phyloP scores from a whole-genome alignment of 495 filamentous ascomycete genomes.

The Daldinia concentrica region DNA sequence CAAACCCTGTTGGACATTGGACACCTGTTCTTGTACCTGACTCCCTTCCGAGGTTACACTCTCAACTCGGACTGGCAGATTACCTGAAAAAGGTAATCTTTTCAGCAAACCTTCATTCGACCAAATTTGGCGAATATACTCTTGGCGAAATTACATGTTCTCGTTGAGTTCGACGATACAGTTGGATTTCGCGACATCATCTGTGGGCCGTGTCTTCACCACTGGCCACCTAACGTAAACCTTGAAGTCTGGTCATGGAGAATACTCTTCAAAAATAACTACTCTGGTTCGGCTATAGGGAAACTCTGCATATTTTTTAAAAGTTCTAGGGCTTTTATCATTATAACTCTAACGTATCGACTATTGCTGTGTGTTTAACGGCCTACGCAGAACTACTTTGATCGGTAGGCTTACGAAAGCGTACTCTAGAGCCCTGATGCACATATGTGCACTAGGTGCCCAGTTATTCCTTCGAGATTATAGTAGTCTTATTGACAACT shows the following conservation, averaged over 20 bases:
- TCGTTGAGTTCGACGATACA: not conserved
- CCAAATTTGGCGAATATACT: constrained; percentile 1
- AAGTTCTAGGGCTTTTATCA: not conserved
- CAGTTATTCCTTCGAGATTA: not conserved
- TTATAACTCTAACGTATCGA: not conserved
- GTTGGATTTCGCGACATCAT: not conserved
- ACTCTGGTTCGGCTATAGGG: not conserved
- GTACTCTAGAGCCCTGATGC: not conserved
- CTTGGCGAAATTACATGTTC: constrained; percentile 17
- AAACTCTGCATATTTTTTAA: not conserved
- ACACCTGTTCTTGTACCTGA: constrained; percentile 8
- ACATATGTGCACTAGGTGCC: not conserved
- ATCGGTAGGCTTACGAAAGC: not conserved
- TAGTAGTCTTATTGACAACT: not conserved
- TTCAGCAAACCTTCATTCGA: not conserved
- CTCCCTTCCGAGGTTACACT: constrained; percentile 29
- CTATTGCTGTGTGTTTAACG: not conserved
- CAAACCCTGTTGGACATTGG: constrained; percentile 4
- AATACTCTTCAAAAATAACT: not conserved
- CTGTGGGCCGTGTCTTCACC: not conserved
- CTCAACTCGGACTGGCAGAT: not conserved
- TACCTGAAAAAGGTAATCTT: not conserved
- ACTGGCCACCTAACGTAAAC: too few species aligned
- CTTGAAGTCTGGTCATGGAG: not conserved
- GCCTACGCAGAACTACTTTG: not conserved